Percentiles rank a stretch among this genome's conserved stretches.
These are phyloP conservation scores for Calcarisporium arbuscula DNA, from an alignment of 2,329 filamentous ascomycete genomes.

Conservation along the genomic window DNA sequence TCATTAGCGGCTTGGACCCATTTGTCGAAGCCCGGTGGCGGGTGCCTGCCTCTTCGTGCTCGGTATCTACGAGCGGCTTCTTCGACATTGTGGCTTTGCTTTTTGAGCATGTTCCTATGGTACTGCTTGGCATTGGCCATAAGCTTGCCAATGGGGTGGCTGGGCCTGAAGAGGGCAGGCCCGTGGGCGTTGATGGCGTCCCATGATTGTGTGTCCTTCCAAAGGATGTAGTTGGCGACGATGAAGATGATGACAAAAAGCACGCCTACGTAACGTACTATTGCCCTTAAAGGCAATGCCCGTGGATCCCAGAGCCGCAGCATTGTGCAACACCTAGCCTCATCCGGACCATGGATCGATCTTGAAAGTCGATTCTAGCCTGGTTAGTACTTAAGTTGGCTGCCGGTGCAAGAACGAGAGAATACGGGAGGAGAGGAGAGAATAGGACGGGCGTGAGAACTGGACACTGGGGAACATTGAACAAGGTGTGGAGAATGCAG, in stretches of 20 bases:
- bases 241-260: conserved; percentile 15
- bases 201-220: conserved; percentile 21
- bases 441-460: too few relatives aligned
- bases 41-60: conserved; percentile 49
- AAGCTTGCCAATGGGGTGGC: conserved; percentile 46
- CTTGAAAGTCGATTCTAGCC: too few relatives aligned
- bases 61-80: conserved; percentile 51
- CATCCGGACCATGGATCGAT: too few relatives aligned
- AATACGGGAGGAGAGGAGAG: too few relatives aligned
- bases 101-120: conserved; percentile 35
- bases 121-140: conserved; percentile 38
- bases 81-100: conserved; percentile 41
- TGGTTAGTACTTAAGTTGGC: too few relatives aligned
- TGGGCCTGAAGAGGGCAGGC: conserved; percentile 16
- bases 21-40: conserved; percentile 56
- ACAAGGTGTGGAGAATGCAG: too few relatives aligned
- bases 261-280: conserved; percentile 21
- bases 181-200: conserved; percentile 12
- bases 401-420: too few relatives aligned
- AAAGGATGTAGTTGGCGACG: conserved; percentile 24
- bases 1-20: conserved; percentile 51
- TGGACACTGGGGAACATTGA: too few relatives aligned
- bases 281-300: too few relatives aligned
- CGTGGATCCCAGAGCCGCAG: too few relatives aligned
- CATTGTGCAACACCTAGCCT: too few relatives aligned